phyloP scores from a whole-genome alignment of 208 protist species.

The Acanthamoeba royreba region DNA sequence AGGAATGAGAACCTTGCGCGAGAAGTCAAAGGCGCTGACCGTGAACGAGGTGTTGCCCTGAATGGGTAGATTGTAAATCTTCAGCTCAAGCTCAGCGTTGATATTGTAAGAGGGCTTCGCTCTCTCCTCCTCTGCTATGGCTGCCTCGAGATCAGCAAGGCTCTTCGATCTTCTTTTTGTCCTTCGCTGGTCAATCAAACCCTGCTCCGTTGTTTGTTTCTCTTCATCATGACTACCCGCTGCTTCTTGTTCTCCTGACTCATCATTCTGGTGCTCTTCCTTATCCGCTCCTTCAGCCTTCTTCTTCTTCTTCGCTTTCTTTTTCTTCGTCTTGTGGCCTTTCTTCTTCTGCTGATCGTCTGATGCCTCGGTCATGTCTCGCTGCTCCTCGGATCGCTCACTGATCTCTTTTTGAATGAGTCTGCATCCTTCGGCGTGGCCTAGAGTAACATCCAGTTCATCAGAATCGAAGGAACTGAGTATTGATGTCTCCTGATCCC shows the following conservation, averaged over 20 bases:
- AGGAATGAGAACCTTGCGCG: background rate
- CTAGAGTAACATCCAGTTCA: too few relatives aligned
- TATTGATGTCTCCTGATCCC: too few relatives aligned
- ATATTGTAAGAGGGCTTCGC: background rate
- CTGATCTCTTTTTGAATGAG: too few relatives aligned
- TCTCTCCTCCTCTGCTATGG: background rate
- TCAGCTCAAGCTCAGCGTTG: background rate
- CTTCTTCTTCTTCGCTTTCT: background rate
- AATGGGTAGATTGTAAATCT: slow-evolving; percentile 14
- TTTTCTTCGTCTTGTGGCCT: background rate
- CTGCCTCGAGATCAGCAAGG: background rate
- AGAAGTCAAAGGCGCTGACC: background rate
- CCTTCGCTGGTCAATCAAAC: background rate
- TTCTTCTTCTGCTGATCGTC: too few relatives aligned
- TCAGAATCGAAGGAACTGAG: too few relatives aligned
- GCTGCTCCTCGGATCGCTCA: too few relatives aligned
- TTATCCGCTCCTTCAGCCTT: background rate
- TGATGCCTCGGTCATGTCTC: too few relatives aligned
- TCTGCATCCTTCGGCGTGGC: background rate
- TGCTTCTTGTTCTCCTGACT: too few relatives aligned
- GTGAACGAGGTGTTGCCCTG: background rate
- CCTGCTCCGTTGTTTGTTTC: background rate
- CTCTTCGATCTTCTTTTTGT: background rate
- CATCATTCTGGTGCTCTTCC: background rate
- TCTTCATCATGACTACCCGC: too few relatives aligned